Base-by-base conservation (phyloP, 768 basidiomycete species). In the Neoboletus magnificus region DNA sequence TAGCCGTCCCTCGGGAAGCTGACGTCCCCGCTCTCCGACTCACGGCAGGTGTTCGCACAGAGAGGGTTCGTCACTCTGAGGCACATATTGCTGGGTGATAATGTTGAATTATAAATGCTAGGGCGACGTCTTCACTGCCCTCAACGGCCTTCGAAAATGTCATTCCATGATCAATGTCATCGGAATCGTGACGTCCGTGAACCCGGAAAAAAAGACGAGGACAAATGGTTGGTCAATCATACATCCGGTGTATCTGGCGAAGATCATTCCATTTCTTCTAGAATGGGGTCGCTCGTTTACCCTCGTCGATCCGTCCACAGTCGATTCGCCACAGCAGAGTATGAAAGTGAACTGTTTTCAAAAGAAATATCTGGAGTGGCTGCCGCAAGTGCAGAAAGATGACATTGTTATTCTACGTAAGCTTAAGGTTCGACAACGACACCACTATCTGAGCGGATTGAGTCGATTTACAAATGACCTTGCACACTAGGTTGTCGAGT, bases 291-390 rank as follows among this genome's bases (percentile, higher is more conserved):
- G 75, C 41, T 76, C 68, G 33, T 54, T 87, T 18, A 66, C 66
- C 11, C 64, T 88, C 16, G 74, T 79, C 9, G 87, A 88, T 60
- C 78, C 81, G 4, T 82, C 82, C 27, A 67, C 68, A n/a, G 59
- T 65, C 29, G 60, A 67, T n/a, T 68, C 27, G 10, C 47, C 63
- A 6, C 50, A 41, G 29, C 55, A 43, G 6, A 67, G 66, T n/a
- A 57, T 77, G 45, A 71, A 49, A 56, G 66, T 79, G 25, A 84
- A 76, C 45, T 82, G 79, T 50, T 89, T 89, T 62, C 76, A 78
- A 7, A 76, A 75, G 58, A 72, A 69, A 45, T 61, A 80, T 57
- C 37, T 62, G 23, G 73, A 78, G 50, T 83, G 78, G 78, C 66
- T 88, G 4, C 86, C 86, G 1, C 66, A 71, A 35, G 73, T 79